Conservation (phyloP, 2,329 filamentous ascomycete species). For the Gnomoniopsis sp. region DNA sequence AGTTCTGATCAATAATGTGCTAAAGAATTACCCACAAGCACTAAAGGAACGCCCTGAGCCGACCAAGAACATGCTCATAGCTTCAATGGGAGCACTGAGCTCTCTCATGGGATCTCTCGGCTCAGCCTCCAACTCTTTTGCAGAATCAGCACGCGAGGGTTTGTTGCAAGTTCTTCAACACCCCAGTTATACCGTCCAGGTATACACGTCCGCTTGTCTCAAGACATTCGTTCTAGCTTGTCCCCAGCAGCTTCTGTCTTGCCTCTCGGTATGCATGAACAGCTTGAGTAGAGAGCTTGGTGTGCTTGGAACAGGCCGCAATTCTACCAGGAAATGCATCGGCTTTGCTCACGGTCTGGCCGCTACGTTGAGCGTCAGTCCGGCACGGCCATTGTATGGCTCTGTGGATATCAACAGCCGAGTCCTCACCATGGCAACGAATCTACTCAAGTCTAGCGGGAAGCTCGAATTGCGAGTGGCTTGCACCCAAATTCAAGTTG, state of each 20-base stretch:
- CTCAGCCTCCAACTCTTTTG: conserved; percentile 74
- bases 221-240: conserved; percentile 86
- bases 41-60: conserved; percentile 85
- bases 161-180: conserved; percentile 89
- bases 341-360: conserved; percentile 91
- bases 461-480: conserved; percentile 88
- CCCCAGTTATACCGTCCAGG: conserved; percentile 92
- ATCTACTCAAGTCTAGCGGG: conserved; percentile 85
- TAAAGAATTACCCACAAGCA: conserved; percentile 92
- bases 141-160: conserved; percentile 81
- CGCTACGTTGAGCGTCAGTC: conserved; percentile 85
- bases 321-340: conserved; percentile 78
- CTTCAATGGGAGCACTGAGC: conserved; percentile 73
- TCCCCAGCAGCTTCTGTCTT: conserved; percentile 85
- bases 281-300: conserved; percentile 84
- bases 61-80: conserved; percentile 78
- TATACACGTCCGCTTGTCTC: conserved; percentile 82
- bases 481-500: conserved; percentile 93
- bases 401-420: conserved; percentile 94
- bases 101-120: conserved; percentile 77
- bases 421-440: conserved; percentile 86
- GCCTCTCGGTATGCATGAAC: conserved; percentile 94
- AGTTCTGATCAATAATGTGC: conserved; percentile 76
- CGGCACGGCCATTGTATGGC: conserved; percentile 83
- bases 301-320: conserved; percentile 69